Evolutionary conservation across 2,329 filamentous ascomycete species (phyloP).

Genomic region (Monosporascus ibericus): DNA sequence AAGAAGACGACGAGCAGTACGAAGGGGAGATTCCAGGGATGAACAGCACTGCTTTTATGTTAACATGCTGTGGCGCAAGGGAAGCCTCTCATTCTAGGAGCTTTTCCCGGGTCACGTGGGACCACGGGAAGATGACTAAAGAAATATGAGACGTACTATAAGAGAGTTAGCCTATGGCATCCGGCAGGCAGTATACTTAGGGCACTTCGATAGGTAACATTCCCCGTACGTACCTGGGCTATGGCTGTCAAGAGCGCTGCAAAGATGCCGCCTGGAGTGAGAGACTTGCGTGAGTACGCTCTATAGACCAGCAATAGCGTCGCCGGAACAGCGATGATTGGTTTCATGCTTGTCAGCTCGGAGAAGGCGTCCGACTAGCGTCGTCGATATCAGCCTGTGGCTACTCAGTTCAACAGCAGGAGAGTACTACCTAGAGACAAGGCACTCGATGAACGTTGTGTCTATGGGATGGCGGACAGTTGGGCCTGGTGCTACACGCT

Average conservation of each 20-base stretch:
- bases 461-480: too few relatives aligned
- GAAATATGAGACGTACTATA: background rate
- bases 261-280: conserved; percentile 71
- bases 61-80: background rate
- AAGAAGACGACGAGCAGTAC: conserved; percentile 79
- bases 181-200: background rate
- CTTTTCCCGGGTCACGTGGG: background rate
- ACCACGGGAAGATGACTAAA: background rate
- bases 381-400: background rate
- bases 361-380: background rate
- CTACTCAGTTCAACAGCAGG: too few relatives aligned
- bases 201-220: background rate
- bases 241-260: conserved; percentile 67
- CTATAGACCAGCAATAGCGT: conserved; percentile 58
- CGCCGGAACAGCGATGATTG: conserved; percentile 50
- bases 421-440: too few relatives aligned
- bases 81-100: background rate
- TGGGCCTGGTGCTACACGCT: too few relatives aligned
- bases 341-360: conserved; percentile 40
- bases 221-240: conserved; percentile 45
- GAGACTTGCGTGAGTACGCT: conserved; percentile 65
- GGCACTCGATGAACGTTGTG: too few relatives aligned
- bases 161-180: background rate
- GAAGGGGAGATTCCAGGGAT: conserved; percentile 93
- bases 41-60: conserved; percentile 49